These are phyloP conservation scores for Podospora didyma DNA, from an alignment of 495 filamentous ascomycete species.

Conservation along the genomic window DNA sequence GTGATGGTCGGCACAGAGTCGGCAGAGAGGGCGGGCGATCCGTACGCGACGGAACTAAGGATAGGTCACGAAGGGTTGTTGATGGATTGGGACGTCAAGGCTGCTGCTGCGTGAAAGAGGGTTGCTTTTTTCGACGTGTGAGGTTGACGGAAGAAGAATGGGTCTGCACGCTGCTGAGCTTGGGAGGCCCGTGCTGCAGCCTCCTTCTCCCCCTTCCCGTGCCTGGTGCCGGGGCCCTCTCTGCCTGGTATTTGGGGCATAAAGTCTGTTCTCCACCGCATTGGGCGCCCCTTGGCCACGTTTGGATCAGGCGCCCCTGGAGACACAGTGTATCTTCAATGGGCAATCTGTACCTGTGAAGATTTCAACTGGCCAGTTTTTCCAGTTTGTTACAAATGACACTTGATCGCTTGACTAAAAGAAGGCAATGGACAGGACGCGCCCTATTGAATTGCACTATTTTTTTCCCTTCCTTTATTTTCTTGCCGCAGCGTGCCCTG, in stretches of 20 bases:
- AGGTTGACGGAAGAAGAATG: conserved; percentile 30
- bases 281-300: too few species aligned
- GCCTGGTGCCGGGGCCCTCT: conserved; percentile 1
- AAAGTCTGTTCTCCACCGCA: too few species aligned
- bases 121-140: conserved; percentile 30
- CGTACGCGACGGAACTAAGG: conserved; percentile 6
- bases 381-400: too few species aligned
- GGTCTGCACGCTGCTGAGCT: conserved; percentile 20
- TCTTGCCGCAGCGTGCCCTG: too few species aligned
- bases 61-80: conserved; percentile 12
- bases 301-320: not conserved
- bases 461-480: too few species aligned
- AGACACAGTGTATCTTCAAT: not conserved
- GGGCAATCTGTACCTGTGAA: too few species aligned
- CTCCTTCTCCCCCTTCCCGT: not conserved
- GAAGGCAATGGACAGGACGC: too few species aligned
- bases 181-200: conserved; percentile 15
- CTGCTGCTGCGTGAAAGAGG: conserved; percentile 7
- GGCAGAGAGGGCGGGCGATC: conserved; percentile 5
- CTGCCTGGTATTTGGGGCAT: conserved; percentile 18
- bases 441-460: too few species aligned
- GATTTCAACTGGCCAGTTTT: too few species aligned
- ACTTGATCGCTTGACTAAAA: too few species aligned
- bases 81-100: conserved; percentile 18
- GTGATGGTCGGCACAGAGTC: not conserved